These are phyloP conservation scores for Aegilops sharonensis DNA, from an alignment of 176 grass and related monocot species.

Conservation along the genomic window DNA sequence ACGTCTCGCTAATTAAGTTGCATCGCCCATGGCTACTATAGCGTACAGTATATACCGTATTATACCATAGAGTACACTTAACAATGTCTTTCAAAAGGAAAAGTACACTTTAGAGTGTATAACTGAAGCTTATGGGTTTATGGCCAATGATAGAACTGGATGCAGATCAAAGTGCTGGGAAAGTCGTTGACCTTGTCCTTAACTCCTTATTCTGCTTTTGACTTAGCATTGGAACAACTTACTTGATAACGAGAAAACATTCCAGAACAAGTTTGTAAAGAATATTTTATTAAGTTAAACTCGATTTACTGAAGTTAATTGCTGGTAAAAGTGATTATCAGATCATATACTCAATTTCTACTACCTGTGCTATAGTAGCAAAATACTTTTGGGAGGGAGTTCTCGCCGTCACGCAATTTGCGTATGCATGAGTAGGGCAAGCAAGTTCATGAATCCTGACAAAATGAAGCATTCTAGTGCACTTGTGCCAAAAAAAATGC, in stretches of 20 bases:
- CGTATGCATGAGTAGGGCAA: neutral
- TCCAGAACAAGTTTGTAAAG: neutral
- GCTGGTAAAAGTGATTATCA: neutral
- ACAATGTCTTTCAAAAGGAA: too few species aligned
- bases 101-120: neutral
- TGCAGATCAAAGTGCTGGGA: neutral
- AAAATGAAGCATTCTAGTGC: constrained; percentile 23
- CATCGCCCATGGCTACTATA: neutral
- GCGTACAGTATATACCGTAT: neutral
- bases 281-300: neutral
- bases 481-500: neutral
- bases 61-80: too few species aligned
- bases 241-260: neutral
- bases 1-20: neutral
- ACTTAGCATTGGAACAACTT: neutral
- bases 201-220: neutral
- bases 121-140: neutral
- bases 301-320: neutral
- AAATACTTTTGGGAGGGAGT: neutral
- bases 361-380: neutral
- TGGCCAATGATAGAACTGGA: neutral
- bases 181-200: neutral
- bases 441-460: neutral
- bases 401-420: too few species aligned
- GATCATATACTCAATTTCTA: neutral